phyloP scores from a whole-genome alignment of 139 green algal species.

The Chlamydomonas sphaeroides region DNA sequence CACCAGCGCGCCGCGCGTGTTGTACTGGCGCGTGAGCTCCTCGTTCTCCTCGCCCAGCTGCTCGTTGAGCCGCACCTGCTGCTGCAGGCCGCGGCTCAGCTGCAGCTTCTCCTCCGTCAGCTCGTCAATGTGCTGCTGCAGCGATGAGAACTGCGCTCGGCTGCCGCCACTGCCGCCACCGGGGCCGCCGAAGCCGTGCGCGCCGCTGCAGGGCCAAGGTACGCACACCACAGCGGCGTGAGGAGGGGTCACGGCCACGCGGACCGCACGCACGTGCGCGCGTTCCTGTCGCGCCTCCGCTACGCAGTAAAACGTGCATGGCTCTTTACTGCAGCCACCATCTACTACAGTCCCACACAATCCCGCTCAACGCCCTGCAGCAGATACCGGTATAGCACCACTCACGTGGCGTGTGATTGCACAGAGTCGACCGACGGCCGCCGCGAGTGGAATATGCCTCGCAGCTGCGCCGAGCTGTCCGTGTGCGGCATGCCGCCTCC shows the following conservation, averaged over 20 bases:
- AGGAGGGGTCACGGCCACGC: too few relatives aligned
- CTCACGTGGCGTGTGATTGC: slow-evolving; percentile 10
- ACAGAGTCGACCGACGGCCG: background rate
- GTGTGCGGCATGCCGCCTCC: background rate
- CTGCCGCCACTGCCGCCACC: background rate
- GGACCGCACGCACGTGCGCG: too few relatives aligned
- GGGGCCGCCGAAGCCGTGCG: background rate
- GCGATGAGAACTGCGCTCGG: slow-evolving; percentile 37
- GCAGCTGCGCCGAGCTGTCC: background rate
- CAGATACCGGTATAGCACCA: too few relatives aligned
- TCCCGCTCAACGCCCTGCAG: too few relatives aligned
- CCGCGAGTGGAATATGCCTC: background rate
- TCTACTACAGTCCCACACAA: background rate
- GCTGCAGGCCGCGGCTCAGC: slow-evolving; percentile 66
- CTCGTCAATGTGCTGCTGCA: slow-evolving; percentile 82
- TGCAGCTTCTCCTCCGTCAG: slow-evolving; percentile 81
- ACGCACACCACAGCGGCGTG: too few relatives aligned
- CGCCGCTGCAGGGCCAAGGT: background rate
- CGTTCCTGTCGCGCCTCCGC: too few relatives aligned
- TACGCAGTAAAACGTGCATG: too few relatives aligned
- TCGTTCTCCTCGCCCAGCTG: slow-evolving; percentile 69
- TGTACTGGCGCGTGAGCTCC: slow-evolving; percentile 61
- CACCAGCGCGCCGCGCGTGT: slow-evolving; percentile 49
- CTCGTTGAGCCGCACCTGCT: slow-evolving; percentile 50
- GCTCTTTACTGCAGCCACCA: too few relatives aligned